These are phyloP conservation scores for Annulohypoxylon bovei DNA, from an alignment of 495 filamentous ascomycete species.

Conservation along the genomic window DNA sequence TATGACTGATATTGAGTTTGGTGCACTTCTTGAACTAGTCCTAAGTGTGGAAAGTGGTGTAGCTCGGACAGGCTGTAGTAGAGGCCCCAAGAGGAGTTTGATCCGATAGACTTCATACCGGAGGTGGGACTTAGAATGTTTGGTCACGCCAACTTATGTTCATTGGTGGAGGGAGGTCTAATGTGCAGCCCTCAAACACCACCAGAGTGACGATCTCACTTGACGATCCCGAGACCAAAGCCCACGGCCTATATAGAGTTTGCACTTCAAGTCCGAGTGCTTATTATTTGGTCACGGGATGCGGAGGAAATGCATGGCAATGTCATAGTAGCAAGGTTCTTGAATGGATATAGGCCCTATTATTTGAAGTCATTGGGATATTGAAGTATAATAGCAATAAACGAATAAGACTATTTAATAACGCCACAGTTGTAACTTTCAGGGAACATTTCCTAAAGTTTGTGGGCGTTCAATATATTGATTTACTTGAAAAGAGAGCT, in stretches of 20 bases:
- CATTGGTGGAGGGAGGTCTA: background rate
- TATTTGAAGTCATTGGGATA: background rate
- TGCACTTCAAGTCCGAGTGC: background rate
- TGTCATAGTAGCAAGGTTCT: background rate
- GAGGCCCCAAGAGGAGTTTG: background rate
- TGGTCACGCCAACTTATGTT: background rate
- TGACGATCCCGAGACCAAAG: constrained; percentile 11
- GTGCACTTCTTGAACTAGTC: background rate
- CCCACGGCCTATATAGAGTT: background rate
- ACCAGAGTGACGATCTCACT: background rate
- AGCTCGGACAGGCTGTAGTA: background rate
- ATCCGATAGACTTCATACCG: constrained; percentile 5
- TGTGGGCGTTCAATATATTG: no score
- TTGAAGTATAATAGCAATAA: background rate
- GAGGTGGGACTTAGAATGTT: background rate
- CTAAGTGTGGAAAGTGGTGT: background rate
- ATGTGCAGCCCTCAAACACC: constrained; percentile 14
- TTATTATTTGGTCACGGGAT: background rate
- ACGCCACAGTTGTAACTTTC: background rate
- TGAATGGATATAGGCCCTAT: background rate
- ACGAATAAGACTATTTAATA: background rate
- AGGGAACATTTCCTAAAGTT: background rate
- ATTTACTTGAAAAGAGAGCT: no score
- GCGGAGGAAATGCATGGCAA: background rate
- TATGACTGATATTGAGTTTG: constrained; percentile 18